Evolutionary conservation across 2,329 filamentous ascomycete genomes (phyloP), one percentile per base, ranked within the genome.

Genomic region (Lojkania enalia): DNA sequence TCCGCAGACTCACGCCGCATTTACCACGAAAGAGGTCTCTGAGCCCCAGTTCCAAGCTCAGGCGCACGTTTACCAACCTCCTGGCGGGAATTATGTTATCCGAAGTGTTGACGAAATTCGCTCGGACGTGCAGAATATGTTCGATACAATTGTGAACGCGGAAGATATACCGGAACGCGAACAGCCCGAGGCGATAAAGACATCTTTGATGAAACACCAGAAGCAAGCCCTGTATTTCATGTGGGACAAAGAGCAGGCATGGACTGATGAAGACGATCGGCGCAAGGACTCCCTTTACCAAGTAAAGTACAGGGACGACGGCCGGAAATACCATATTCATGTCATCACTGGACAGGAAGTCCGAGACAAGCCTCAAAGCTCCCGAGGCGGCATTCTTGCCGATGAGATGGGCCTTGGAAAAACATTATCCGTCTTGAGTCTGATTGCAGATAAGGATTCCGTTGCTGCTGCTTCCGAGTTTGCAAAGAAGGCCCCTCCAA

Each of bases 221-320:
- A 94, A 89, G 67, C 90, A 96, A 70, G 92, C 87, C 0, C 78
- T 97, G 0, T 83, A 85, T 64, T 97, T 96, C 64, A 90, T 97
- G 86, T 83, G 77, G 7, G 80, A 81, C 15, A 87, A 88, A 51
- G 92, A 97, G 69, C 80, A 82, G 37, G 79, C 82, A 0, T 77
- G 80, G 11, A 75, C 76, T 39, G 80, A 82, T 15, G 74, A 75
- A 0, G 81, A 85, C 21, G 82, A 86, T 21, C 78, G 80, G 41
- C 77, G 79, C 13, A 82, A 84, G 50, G 85, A 84, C 39, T 87
- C 88, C 0, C 81, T 96, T 27, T 97, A 91, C 90, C 84, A 87
- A 58, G 70, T 80, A 16, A 80, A 81, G 42, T 71, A 76, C 30
- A 73, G 74, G 39, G 72, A 74, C 3, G 80, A 77, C 46, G 82